Conservation (phyloP, 495 filamentous ascomycete species). For the Lepidopterella palustris region DNA sequence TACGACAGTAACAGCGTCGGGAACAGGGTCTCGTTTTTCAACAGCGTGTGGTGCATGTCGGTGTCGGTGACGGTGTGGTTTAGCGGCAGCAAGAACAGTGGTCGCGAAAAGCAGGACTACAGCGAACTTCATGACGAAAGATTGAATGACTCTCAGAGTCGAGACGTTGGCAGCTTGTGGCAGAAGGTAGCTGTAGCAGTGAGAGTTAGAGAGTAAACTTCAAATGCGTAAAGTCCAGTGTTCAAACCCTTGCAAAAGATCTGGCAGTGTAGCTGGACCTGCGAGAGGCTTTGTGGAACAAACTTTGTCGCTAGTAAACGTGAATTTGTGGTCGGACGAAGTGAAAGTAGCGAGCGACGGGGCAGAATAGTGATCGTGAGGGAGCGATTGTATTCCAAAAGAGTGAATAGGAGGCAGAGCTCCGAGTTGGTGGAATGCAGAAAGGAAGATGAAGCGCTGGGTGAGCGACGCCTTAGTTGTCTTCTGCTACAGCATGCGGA, state of each 20-base stretch:
- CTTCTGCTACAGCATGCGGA: slow-evolving; percentile 2
- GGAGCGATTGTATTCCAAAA: neutral
- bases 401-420: slow-evolving; percentile 13
- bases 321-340: neutral
- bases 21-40: slow-evolving; percentile 18
- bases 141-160: neutral
- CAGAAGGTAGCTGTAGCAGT: neutral
- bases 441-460: neutral
- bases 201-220: neutral
- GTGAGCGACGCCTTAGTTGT: too few species aligned
- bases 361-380: neutral
- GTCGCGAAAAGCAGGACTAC: slow-evolving; percentile 29
- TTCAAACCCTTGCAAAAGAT: neutral
- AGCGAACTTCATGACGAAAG: slow-evolving; percentile 28
- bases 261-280: neutral
- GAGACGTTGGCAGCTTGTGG: neutral
- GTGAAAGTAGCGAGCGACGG: neutral
- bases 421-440: slow-evolving; percentile 2
- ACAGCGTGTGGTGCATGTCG: slow-evolving; percentile 32
- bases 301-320: neutral
- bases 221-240: neutral
- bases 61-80: slow-evolving; percentile 31
- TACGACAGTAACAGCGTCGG: slow-evolving; percentile 26
- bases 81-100: slow-evolving; percentile 27
- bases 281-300: neutral